Base-by-base conservation (phyloP, 75 land plant genomes). In the Cryptomeria japonica region DNA sequence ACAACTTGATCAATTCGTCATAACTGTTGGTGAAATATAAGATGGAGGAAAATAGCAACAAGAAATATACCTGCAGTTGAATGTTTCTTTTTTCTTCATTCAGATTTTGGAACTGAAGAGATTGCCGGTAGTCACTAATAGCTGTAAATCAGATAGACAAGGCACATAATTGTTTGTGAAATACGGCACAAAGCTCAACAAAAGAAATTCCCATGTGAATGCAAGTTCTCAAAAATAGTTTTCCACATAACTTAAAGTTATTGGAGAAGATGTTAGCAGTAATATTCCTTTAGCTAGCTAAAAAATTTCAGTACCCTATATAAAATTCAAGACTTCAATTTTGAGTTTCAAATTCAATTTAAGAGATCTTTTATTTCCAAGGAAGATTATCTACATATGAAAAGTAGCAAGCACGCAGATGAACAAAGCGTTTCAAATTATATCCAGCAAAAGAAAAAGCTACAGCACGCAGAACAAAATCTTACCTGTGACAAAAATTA, bases 81-180 rank as follows among this genome's bases (percentile, higher is more conserved):
- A 96, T 95, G 86, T 94, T 93, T 75, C 90, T 86, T 85, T 96
- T 96, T 88, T 96, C 98, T 78, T 93, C 94, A 85, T 93, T 95
- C 72, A 95, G 87, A 87, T 89, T 93, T 90, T 90, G 93, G 75
- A 96, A 96, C 90, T 95, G 95, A 14, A 96, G 94, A 44, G 97
- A 92, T 42, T 96, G 98, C 73, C 90, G 88, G 80, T 96, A 96
- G 82, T 95, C 98, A 70, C 98, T 96, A 25, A 88, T 84, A 15
- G 98, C 97, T 93, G 68, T 44, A 64, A 44, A 80, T 31, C 0
- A 87, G 19, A 80, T 86, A 84, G 4, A 73, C 46, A 18, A 86
- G 56, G 39, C 49, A 58, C 12, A 72, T n/a, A 46, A 13, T 16
- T 42, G 6, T 44, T 38, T 83, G 41, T 38, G 8, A 83, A n/a